Base-by-base conservation (phyloP, 306 rosid species). In the Rosa multiflora region DNA sequence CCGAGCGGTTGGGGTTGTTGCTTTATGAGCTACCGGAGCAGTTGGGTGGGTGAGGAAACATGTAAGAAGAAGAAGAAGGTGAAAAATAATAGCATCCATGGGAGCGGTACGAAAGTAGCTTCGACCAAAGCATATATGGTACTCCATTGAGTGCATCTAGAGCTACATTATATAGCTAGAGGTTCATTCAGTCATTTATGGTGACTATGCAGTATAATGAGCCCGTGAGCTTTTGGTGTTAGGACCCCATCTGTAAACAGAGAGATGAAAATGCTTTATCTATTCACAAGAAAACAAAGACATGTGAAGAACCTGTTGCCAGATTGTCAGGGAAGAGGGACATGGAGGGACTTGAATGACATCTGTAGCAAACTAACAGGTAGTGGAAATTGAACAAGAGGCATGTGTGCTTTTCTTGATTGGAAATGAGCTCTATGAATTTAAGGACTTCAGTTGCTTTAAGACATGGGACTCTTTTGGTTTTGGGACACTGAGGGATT, bases 151-250 rank as follows among this genome's bases (percentile, higher is more conserved):
- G 40, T 56, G 67, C 51, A 78, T 71, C 75, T 23, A 21, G 0
- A 69, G 67, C 49, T 79, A 58, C 79, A 64, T 61, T 82, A 67
- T 77, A 75, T 69, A 70, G 72, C 48, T 77, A 32, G 42, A 14
- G 66, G 51, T 49, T 51, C 71, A 67, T 72, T 32, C 12, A 67
- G 23, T 39, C 48, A 64, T 64, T 64, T 44, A 64, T 64, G 70
- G 51, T 13, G 78, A 67, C 44, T 68, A 12, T 42, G 84, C 81
- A 81, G 35, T 81, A 79, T 79, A 79, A 70, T 76, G 88, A 84
- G 87, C 91, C 94, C 94, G 94, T 91, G 97, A 91, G 81, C 85
- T 63, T 80, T 81, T 71, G 81, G 88, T 77, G 84, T 83, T 76
- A 83, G 90, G 89, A 84, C 94, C 94, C 70, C 88, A 82, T 85